These are phyloP conservation scores for Podospora fimiseda DNA, from an alignment of 495 filamentous ascomycete genomes.

Conservation along the genomic window DNA sequence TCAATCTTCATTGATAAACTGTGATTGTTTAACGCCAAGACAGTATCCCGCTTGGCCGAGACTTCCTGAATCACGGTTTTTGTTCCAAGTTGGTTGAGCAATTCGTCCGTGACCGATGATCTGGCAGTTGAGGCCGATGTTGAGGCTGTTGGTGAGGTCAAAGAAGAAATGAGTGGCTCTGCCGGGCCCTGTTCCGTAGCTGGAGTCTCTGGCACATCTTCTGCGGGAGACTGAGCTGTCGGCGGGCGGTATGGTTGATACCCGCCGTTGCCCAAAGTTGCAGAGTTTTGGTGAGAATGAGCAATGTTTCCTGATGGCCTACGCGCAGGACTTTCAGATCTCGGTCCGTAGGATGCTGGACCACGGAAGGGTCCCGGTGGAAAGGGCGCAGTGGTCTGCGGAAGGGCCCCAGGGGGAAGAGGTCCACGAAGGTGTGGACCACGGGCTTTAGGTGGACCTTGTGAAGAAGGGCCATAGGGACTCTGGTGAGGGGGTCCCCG, in stretches of 20 bases:
- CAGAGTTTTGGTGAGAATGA: too few relatives aligned
- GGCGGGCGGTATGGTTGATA: too few relatives aligned
- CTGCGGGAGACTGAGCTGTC: neutral
- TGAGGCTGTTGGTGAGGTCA: conserved; percentile 11
- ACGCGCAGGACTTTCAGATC: neutral
- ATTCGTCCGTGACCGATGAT: conserved; percentile 16
- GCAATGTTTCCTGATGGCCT: neutral
- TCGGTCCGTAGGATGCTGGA: conserved; percentile 4
- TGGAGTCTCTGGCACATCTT: neutral
- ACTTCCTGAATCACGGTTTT: conserved; percentile 38
- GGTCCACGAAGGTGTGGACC: conserved; percentile 2
- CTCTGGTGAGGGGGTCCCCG: neutral
- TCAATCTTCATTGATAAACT: conserved; percentile 45
- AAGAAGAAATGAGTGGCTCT: conserved; percentile 5
- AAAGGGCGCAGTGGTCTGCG: conserved; percentile 7
- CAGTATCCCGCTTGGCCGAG: conserved; percentile 37
- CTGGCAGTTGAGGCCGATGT: conserved; percentile 10
- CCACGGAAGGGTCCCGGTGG: neutral
- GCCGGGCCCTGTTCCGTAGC: neutral
- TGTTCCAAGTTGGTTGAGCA: conserved; percentile 18
- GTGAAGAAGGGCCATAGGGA: neutral
- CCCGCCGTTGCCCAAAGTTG: too few relatives aligned
- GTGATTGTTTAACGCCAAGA: conserved; percentile 25
- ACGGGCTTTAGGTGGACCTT: neutral
- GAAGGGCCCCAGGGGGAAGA: neutral